Evolutionary conservation across 1,139 yeast species (phyloP).

Genomic region (Diutina ranongensis): DNA sequence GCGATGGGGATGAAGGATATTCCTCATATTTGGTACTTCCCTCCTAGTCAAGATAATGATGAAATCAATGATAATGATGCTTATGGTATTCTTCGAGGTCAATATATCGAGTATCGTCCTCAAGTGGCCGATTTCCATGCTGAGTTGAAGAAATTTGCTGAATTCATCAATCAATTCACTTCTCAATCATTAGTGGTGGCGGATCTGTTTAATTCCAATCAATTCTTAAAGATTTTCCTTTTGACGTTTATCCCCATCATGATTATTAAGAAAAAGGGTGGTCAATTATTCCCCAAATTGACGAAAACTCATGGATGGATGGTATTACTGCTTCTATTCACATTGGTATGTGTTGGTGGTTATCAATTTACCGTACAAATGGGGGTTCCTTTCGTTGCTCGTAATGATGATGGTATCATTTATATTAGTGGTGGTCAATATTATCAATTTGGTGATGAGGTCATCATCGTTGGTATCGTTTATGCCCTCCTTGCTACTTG

Average conservation of each 20-base stretch:
- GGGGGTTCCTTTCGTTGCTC: constrained; percentile 52
- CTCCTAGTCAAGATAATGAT: constrained; percentile 25
- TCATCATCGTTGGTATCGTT: constrained; percentile 34
- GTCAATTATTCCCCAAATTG: constrained; percentile 19
- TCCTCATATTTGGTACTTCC: constrained; percentile 57
- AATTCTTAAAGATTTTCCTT: constrained; percentile 35
- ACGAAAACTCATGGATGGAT: constrained; percentile 23
- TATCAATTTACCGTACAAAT: constrained; percentile 50
- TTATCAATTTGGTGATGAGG: constrained; percentile 63
- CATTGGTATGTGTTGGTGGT: constrained; percentile 44
- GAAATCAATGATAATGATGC: constrained; percentile 13
- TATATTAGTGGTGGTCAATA: constrained; percentile 50
- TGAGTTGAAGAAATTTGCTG: constrained; percentile 32
- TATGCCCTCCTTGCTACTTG: constrained; percentile 35
- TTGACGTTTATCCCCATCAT: constrained; percentile 35
- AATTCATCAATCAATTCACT: constrained; percentile 35
- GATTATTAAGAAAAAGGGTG: constrained; percentile 38
- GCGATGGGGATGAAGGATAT: constrained; percentile 33
- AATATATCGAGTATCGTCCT: constrained; percentile 21
- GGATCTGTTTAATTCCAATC: constrained; percentile 21
- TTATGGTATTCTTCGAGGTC: constrained; percentile 18
- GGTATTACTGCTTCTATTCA: constrained; percentile 25
- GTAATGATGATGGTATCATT: constrained; percentile 36
- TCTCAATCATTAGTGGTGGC: constrained; percentile 31
- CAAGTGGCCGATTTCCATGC: constrained; percentile 22